Evolutionary conservation across 768 basidiomycete genomes (phyloP), one percentile per base, ranked within the genome.

Genomic region (Phlegmacium glaucopus): DNA sequence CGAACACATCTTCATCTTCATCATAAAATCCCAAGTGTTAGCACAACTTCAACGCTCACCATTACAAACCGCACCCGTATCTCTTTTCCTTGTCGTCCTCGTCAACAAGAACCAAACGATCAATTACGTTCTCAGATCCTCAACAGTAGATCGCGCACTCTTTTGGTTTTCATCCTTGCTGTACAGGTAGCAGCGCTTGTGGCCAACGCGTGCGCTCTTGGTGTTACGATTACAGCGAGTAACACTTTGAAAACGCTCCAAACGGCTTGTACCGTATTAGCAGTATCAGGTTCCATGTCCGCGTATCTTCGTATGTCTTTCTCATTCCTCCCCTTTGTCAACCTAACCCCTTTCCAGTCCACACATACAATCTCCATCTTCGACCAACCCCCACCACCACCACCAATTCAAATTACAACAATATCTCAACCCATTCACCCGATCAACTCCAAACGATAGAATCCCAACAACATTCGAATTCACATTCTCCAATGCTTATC

Each of bases 281-380:
- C 59, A 29, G 51, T 59, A 28, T 54, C 50, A 44, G 60, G 55
- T 27, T 55, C 62, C 25, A 61, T 63, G 59, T 47, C 54, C 26
- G 59, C 61, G 25, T 61, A 61, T 43, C 49, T 65, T 36, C 47
- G 63, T 65, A 51, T 50, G 63, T 62, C 35, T 35, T 43, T 29
- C 34, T 30, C 36, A 27, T 35, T 39, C 26, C 44, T 52, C 36
- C 39, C 38, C 43, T 37, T 32, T 17, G 4, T 50, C 41, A 44
- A 18, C 47, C 15, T 30, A 55, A 26, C 35, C 30, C n/a, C 53
- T 56, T 39, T 53, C 57, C 54, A 58, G 56, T 54, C n/a, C 56
- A 56, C 40, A 49, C 52, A 16, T 49, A 41, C 40, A 57, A 57
- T 17, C 26, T 48, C 28, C 53, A 57, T n/a, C 26, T 52, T 11